phyloP scores from a whole-genome alignment of 345 rosid genomes.

The Linum tenue region DNA sequence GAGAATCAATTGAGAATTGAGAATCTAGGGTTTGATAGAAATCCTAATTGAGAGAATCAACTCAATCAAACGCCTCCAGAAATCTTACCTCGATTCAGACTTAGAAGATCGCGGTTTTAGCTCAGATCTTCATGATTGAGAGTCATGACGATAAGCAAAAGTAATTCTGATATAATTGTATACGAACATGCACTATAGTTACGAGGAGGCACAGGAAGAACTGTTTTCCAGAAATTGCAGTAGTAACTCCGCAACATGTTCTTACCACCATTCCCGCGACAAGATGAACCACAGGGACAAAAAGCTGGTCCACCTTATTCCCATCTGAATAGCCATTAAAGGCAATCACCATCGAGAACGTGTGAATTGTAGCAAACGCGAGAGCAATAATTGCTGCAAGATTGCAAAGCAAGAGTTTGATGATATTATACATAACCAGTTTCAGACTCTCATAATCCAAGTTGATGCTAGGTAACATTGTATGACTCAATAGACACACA shows the following conservation, averaged over 20 bases:
- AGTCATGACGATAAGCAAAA: too few relatives aligned
- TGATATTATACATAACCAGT: background rate
- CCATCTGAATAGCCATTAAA: conserved; percentile 85
- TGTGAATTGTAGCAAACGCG: conserved; percentile 83
- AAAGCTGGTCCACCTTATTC: conserved; percentile 65
- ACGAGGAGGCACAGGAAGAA: background rate
- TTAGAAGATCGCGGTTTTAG: too few relatives aligned
- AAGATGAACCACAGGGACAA: conserved; percentile 78
- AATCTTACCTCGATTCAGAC: too few relatives aligned
- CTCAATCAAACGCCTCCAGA: too few relatives aligned
- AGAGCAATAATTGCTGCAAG: conserved; percentile 80
- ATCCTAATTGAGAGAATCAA: too few relatives aligned
- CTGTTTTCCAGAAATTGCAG: background rate
- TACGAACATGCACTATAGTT: background rate
- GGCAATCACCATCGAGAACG: conserved; percentile 94
- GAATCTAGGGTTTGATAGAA: too few relatives aligned
- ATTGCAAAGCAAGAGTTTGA: conserved; percentile 6
- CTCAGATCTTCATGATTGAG: too few relatives aligned
- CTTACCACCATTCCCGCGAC: conserved; percentile 81
- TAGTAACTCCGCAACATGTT: background rate
- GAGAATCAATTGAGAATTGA: too few relatives aligned
- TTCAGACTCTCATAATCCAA: too few relatives aligned
- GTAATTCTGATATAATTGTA: background rate
- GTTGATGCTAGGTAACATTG: too few relatives aligned
- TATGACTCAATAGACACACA: too few relatives aligned